Conservation (phyloP, 257 asterid genomes). For the Lycium barbarum region DNA sequence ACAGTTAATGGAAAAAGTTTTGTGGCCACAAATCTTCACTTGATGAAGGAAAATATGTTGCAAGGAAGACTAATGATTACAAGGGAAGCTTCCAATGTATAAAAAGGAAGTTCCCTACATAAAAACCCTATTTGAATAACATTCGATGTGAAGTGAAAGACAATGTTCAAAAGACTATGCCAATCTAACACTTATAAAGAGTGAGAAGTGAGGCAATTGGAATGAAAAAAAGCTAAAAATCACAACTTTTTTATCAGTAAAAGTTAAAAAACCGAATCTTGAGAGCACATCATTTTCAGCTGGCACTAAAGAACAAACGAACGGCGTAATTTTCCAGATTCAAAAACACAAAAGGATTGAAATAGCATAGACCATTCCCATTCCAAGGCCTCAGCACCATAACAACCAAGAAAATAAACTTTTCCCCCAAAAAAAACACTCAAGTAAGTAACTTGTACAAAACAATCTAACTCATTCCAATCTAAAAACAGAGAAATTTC, state of each 20-base stretch:
- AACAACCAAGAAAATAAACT: slow-evolving; percentile 21
- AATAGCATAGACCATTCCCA: slow-evolving; percentile 19
- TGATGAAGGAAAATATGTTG: not conserved
- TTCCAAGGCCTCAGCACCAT: slow-evolving; percentile 28
- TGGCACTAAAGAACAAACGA: not conserved
- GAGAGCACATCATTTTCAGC: not conserved
- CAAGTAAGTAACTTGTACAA: slow-evolving; percentile 6
- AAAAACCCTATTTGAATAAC: not conserved
- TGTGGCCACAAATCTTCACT: not conserved
- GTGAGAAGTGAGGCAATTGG: not conserved
- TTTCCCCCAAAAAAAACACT: not conserved
- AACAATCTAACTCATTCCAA: slow-evolving; percentile 14
- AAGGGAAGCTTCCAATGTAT: no score
- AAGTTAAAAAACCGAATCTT: not conserved
- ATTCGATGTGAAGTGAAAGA: not conserved
- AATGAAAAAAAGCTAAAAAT: not conserved
- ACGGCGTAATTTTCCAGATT: not conserved
- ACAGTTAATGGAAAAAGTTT: not conserved
- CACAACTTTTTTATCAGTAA: not conserved
- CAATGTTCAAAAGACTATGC: not conserved
- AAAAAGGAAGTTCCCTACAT: not conserved
- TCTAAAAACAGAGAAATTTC: not conserved
- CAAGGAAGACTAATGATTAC: not conserved
- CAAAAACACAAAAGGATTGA: not conserved
- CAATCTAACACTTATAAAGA: not conserved